phyloP scores from a whole-genome alignment of 1,139 yeast species.

The Candida pseudocylindracea region DNA sequence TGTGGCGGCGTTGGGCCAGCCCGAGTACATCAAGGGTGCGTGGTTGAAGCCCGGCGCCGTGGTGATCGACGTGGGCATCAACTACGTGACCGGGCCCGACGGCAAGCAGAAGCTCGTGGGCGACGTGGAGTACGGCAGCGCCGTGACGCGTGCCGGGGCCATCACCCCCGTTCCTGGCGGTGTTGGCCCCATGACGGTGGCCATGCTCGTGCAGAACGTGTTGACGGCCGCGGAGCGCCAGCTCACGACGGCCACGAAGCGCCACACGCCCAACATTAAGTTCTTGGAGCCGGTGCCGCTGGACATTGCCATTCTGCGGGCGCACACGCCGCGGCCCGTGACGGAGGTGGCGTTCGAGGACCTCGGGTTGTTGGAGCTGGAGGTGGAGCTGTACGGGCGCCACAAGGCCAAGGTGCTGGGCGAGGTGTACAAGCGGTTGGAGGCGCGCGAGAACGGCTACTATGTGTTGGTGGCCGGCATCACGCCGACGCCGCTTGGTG shows the following conservation, averaged over 20 bases:
- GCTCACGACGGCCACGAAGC: constrained; percentile 15
- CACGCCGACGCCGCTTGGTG: constrained; percentile 97
- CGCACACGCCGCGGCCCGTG: constrained; percentile 74
- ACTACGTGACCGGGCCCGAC: constrained; percentile 23
- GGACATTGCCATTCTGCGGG: constrained; percentile 80
- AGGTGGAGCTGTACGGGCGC: constrained; percentile 80
- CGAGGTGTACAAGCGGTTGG: constrained; percentile 17
- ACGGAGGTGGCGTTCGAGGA: constrained; percentile 55
- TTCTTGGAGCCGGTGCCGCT: constrained; percentile 71
- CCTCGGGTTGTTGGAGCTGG: constrained; percentile 49
- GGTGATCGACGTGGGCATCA: constrained; percentile 93
- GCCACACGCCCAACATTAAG: constrained; percentile 10
- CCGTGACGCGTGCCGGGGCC: constrained; percentile 34
- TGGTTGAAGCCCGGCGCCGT: constrained; percentile 76
- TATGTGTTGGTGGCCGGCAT: constrained; percentile 91
- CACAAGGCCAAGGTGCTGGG: constrained; percentile 74
- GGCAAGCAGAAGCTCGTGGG: constrained; percentile 33
- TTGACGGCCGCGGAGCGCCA: constrained; percentile 54
- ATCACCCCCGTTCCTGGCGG: constrained; percentile 99
- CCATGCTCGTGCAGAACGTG: constrained; percentile 81
- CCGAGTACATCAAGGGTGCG: constrained; percentile 66
- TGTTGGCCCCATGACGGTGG: constrained; percentile 99
- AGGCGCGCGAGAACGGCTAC: constrained; percentile 30
- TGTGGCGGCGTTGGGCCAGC: constrained; percentile 77
- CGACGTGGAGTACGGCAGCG: constrained; percentile 60